Conservation (phyloP, 2,329 filamentous ascomycete genomes). For the Hymenoscyphus fructigenus region DNA sequence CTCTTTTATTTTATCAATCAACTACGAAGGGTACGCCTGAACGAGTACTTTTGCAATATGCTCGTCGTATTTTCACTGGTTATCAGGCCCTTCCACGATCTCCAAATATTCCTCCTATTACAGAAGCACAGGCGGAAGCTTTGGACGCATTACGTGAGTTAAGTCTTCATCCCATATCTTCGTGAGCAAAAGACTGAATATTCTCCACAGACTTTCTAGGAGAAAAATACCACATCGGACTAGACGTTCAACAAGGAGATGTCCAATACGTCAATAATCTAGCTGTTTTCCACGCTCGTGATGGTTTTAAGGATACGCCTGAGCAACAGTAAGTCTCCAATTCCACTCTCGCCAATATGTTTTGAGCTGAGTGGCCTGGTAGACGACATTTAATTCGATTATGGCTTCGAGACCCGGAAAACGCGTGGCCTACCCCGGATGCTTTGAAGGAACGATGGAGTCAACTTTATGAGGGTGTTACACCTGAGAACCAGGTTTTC, state of each 20-base stretch:
- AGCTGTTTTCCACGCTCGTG: conserved; percentile 46
- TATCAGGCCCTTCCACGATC: conserved; percentile 55
- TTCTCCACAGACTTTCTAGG: conserved; percentile 39
- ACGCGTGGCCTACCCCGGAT: conserved; percentile 43
- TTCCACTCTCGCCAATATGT: too few relatives aligned
- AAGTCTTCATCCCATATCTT: background rate
- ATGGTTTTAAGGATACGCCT: conserved; percentile 41
- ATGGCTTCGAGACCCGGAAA: conserved; percentile 45
- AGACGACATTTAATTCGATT: conserved; percentile 46
- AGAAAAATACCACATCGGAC: conserved; percentile 38
- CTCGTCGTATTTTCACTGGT: conserved; percentile 57
- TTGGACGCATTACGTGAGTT: conserved; percentile 42
- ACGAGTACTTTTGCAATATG: conserved; percentile 59
- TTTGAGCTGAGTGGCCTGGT: background rate
- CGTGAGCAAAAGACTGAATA: background rate
- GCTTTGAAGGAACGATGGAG: conserved; percentile 47
- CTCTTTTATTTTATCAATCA: conserved; percentile 57
- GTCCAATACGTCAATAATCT: conserved; percentile 49
- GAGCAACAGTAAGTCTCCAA: conserved; percentile 36
- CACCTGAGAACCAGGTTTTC: conserved; percentile 52
- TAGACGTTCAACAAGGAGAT: conserved; percentile 43
- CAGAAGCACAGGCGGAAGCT: conserved; percentile 45
- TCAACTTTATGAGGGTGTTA: conserved; percentile 51
- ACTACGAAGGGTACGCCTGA: conserved; percentile 47
- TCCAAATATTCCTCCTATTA: conserved; percentile 52